Percentiles rank a stretch among this genome's conserved stretches.
phyloP scores from a whole-genome alignment of 495 filamentous ascomycete genomes.

The Parathielavia hyrcaniae region DNA sequence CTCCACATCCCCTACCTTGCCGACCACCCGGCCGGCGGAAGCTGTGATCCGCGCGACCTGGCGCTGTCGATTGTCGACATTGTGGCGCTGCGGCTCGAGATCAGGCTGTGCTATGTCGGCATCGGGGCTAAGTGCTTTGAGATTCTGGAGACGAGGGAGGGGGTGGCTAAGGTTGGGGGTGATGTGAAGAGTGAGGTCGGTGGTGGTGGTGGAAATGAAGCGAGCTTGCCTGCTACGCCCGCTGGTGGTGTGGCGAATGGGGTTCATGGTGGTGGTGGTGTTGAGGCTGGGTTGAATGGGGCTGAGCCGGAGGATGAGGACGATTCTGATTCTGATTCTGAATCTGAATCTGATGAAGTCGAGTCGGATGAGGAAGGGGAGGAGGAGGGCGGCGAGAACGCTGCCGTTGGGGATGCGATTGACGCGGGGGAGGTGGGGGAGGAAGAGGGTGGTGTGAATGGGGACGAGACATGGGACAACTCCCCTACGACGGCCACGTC shows the following conservation, averaged over 20 bases:
- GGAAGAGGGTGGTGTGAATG: constrained; percentile 35
- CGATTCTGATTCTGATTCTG: constrained; percentile 7
- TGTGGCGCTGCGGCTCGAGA: constrained; percentile 76
- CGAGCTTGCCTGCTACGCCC: constrained; percentile 26
- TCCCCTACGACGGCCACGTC: constrained; percentile 33
- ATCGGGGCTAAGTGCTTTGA: constrained; percentile 80
- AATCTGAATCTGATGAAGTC: constrained; percentile 40
- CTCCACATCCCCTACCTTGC: constrained; percentile 72
- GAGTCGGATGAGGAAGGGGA: constrained; percentile 43
- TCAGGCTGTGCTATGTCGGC: constrained; percentile 79
- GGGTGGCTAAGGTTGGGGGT: neutral
- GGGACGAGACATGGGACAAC: constrained; percentile 36
- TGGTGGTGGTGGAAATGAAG: constrained; percentile 19
- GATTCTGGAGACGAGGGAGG: constrained; percentile 60
- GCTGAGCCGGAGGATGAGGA: neutral
- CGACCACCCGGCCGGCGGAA: constrained; percentile 43
- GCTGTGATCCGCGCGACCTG: constrained; percentile 62
- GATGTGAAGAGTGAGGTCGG: neutral
- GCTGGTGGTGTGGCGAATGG: neutral
- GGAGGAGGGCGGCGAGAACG: constrained; percentile 21
- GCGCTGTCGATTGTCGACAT: constrained; percentile 79
- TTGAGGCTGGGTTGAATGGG: neutral
- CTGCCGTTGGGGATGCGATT: constrained; percentile 25
- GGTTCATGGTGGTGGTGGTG: neutral
- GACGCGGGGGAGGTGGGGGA: constrained; percentile 46